A percentile compares a stretch with the other conserved stretches of the same genome.
Evolutionary conservation across 2,329 filamentous ascomycete genomes (phyloP).

Genomic region (Apiospora sp.): DNA sequence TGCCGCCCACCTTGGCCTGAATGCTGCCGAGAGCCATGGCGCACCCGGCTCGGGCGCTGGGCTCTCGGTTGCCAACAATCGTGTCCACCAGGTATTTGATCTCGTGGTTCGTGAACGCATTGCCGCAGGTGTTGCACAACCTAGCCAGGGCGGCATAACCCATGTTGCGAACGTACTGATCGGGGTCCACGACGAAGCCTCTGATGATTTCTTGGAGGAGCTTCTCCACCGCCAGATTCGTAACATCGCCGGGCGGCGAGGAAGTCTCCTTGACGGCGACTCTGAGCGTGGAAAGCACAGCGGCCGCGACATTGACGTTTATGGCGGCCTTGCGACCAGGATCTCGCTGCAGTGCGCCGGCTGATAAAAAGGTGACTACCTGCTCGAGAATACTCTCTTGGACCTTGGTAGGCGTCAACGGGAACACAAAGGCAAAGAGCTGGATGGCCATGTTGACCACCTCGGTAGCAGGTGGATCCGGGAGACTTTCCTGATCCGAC

Average conservation of each 20-base stretch:
- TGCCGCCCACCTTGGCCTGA: conserved; percentile 93
- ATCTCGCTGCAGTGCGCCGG: conserved; percentile 81
- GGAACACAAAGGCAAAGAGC: conserved; percentile 89
- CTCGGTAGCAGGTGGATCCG: conserved; percentile 87
- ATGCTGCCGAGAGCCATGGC: conserved; percentile 93
- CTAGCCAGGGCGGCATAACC: conserved; percentile 87
- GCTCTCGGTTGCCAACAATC: conserved; percentile 92
- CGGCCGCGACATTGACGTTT: conserved; percentile 86
- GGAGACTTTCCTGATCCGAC: conserved; percentile 57
- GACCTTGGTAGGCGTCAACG: conserved; percentile 86
- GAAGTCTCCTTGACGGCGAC: conserved; percentile 84
- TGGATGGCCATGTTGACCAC: conserved; percentile 95
- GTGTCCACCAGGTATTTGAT: conserved; percentile 93
- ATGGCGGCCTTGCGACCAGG: conserved; percentile 90
- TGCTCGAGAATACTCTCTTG: conserved; percentile 97
- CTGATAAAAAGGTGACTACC: conserved; percentile 86
- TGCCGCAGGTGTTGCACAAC: conserved; percentile 85
- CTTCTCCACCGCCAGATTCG: conserved; percentile 79
- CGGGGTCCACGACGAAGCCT: conserved; percentile 80
- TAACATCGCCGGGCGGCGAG: conserved; percentile 76
- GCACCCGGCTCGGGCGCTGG: conserved; percentile 90
- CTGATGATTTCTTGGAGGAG: conserved; percentile 78
- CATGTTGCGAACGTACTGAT: conserved; percentile 85
- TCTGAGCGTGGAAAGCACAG: conserved; percentile 80
- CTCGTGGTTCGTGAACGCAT: conserved; percentile 85